These are phyloP conservation scores for Obba rivulosa DNA, from an alignment of 768 basidiomycete genomes.

Conservation along the genomic window DNA sequence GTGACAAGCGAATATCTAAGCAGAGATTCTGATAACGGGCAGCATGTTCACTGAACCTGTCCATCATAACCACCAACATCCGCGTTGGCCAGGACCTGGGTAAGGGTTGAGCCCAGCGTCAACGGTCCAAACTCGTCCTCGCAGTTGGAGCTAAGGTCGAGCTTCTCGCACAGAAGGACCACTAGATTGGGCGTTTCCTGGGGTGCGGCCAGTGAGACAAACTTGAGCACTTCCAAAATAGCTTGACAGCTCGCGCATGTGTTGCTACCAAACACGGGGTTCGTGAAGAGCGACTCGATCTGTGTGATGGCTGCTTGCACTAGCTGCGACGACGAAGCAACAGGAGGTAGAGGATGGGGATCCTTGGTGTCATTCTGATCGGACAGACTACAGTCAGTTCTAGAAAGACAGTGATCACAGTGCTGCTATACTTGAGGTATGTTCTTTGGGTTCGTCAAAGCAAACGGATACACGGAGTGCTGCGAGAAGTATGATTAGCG, in stretches of 20 bases:
- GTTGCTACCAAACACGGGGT: conserved; percentile 44
- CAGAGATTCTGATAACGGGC: not conserved
- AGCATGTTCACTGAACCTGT: conserved; percentile 41
- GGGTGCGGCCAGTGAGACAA: conserved; percentile 56
- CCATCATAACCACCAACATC: conserved; percentile 72
- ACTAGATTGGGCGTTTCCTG: conserved; percentile 49
- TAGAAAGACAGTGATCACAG: not conserved
- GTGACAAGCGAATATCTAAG: not conserved
- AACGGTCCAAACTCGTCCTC: conserved; percentile 67
- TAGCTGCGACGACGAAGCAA: conserved; percentile 38
- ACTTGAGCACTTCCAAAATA: conserved; percentile 53
- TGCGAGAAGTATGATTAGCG: conserved; percentile 17
- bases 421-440: conserved; percentile 40
- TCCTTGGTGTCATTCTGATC: conserved; percentile 47
- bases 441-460: conserved; percentile 52
- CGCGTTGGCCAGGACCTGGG: conserved; percentile 68
- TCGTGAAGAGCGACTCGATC: conserved; percentile 46
- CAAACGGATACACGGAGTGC: conserved; percentile 50
- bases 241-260: conserved; percentile 55
- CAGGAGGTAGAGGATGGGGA: conserved; percentile 58
- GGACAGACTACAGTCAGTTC: not conserved
- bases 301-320: conserved; percentile 48
- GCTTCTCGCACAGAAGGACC: conserved; percentile 50
- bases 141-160: conserved; percentile 48
- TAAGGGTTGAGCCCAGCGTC: conserved; percentile 58